Evolutionary conservation across 371 early-diverging fungal species (phyloP), one percentile per base, ranked within the genome.

Genomic region (Mucor plumbeus): DNA sequence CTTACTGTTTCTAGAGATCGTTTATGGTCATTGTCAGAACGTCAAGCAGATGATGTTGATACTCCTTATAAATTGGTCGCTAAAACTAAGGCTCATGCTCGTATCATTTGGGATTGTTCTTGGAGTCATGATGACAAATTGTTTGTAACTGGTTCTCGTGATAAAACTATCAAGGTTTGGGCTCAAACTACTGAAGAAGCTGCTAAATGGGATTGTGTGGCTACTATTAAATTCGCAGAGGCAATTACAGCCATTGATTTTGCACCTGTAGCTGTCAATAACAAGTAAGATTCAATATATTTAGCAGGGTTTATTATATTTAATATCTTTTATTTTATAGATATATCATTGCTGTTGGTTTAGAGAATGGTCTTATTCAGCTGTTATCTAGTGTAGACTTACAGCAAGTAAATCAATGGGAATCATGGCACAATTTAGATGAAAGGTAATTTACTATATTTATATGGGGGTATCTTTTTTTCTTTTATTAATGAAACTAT

Each of bases 71-170:
- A 73, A 35, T 77, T 91, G n/a, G 81, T 83, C 1, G 76, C 77
- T 35, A 84, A 76, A 58, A 85, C 88, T 53, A 94, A 93, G 74
- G 93, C 97, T 1, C 98, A 99, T 73, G 86, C 95, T 0, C 90
- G 99, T 67, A 97, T 99, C 62, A 90, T 99, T 33, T 99, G 99
- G 99, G 92, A 92, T 72, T 89, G 87, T 55, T 79, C 87, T 3
- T 97, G 96, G 95, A 81, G 88, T 43, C 86, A 83, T 19, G 95
- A 95, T 71, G 93, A 88, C 40, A 56, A 56, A 4, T 78, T 90
- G 48, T 97, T 99, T 83, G 95, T 87, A 11, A 97, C 99, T 0
- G 97, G 86, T 13, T 95, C 95, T 11, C 87, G 99, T 57, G 99
- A 99, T 74, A 96, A 95, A 73, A 89, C 92, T 5, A 60, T 94